phyloP scores from a whole-genome alignment of 768 basidiomycete species.

The Leccinum aurantiacum region DNA sequence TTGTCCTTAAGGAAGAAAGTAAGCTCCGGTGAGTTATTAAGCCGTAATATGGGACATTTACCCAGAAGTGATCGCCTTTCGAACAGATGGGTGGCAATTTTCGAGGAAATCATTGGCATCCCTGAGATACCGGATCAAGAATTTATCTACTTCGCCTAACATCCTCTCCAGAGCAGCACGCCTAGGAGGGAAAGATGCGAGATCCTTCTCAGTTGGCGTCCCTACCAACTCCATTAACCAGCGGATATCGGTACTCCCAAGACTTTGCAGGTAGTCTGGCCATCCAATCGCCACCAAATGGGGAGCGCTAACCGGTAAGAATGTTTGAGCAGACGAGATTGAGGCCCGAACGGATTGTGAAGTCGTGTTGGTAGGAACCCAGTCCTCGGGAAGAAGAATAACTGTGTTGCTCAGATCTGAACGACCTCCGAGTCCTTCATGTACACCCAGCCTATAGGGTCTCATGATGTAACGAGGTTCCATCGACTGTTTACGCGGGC shows the following conservation, averaged over 20 bases:
- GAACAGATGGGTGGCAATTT: not conserved
- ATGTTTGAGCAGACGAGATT: not conserved
- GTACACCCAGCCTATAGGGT: not conserved
- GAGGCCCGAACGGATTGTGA: not conserved
- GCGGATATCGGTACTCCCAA: not conserved
- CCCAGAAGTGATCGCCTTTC: not conserved
- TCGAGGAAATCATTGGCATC: conserved; percentile 4
- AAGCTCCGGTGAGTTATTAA: not conserved
- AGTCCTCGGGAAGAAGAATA: not conserved
- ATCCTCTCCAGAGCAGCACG: not conserved
- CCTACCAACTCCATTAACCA: not conserved
- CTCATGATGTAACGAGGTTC: not conserved
- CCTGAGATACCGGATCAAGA: not conserved
- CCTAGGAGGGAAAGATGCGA: not conserved
- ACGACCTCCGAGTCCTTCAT: not conserved
- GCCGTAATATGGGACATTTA: not conserved
- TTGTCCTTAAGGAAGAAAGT: not conserved
- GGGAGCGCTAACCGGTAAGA: not conserved
- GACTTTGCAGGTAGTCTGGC: not conserved
- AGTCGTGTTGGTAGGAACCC: not conserved
- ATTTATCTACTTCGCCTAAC: not conserved
- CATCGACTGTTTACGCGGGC: not conserved
- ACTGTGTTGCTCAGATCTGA: not conserved
- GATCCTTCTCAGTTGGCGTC: not conserved
- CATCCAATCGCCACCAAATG: not conserved